Base-by-base conservation (phyloP, 192 early-diverging fungal genomes). In the Geranomyces michiganensis region DNA sequence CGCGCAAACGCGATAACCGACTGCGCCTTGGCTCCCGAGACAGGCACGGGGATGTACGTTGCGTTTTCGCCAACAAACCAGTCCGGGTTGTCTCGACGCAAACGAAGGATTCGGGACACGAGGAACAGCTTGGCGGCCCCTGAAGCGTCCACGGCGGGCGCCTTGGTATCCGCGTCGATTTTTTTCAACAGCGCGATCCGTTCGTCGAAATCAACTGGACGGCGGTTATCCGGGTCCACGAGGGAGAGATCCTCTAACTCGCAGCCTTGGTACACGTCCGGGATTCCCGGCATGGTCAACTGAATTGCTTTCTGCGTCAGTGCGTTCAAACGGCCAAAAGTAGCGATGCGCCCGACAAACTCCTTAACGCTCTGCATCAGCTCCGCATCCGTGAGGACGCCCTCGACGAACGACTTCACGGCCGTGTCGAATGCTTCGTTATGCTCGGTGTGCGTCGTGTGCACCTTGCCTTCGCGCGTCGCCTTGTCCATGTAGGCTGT, bases 221-320 rank as follows among this genome's bases (percentile, higher is more conserved):
- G 72, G 36, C 72, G 72, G 56, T 73, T 73, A 47, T 73, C 72
- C 9, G 72, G 72, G 45, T 73, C 72, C 29, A 73, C 72, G 30
- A 73, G 53, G 51, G 22, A 30, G 32, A 56, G 67, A 30, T 73
- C 72, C 41, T 73, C 72, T 19, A 73, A 12, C 44, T 73, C 72
- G 56, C 65, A 67, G 48, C 72, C 72, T 67, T 73, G 72, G 56
- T 73, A 73, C 10, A 73, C 72, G 65, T 73, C 72, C 29, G 72
- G 72, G 17, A 73, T 55, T 17, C 72, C 72, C 21, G 72, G 72
- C 72, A 73, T 73, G 62, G 64, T 65, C 29, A 73, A 44, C 33
- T 67, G 65, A 24, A 73, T 67, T 12, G 64, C 43, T 44, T 73
- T 73, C 67, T 73, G 72, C 12, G 63, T 59, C 51, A 73, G 36